A percentile compares a stretch with the other conserved stretches of the same genome.
Evolutionary conservation across 208 protist genomes (phyloP).

Genomic region (Trypanosoma cruzi): DNA sequence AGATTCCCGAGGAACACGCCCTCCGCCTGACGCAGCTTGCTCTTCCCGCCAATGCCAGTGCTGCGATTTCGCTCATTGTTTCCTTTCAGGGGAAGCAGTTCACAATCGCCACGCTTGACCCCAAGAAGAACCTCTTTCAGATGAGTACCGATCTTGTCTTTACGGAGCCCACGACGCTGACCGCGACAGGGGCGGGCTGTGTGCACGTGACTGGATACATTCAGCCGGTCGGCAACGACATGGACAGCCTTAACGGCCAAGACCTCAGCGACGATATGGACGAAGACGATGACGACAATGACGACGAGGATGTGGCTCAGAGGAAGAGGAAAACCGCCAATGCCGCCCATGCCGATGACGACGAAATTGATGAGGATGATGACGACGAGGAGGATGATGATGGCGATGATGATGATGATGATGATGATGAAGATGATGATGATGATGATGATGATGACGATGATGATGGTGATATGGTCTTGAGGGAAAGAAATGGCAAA

Average conservation of each 20-base stretch:
- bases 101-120: slow-evolving; percentile 87
- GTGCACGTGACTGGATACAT: slow-evolving; percentile 89
- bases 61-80: slow-evolving; percentile 69
- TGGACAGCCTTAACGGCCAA: slow-evolving; percentile 44
- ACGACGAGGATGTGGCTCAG: slow-evolving; percentile 28
- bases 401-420: too few relatives aligned
- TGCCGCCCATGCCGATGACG: slow-evolving; percentile 31
- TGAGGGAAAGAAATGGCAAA: too few relatives aligned
- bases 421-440: slow-evolving; percentile 42
- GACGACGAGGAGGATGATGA: slow-evolving; percentile 50
- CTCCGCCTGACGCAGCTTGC: slow-evolving; percentile 89
- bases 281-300: slow-evolving; percentile 40
- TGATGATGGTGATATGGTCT: slow-evolving; percentile 33
- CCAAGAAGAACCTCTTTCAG: slow-evolving; percentile 80
- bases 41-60: slow-evolving; percentile 80
- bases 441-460: slow-evolving; percentile 51
- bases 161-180: slow-evolving; percentile 71
- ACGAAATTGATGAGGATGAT: slow-evolving; percentile 41
- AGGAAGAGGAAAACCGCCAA: slow-evolving; percentile 18
- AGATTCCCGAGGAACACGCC: slow-evolving; percentile 80
- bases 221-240: slow-evolving; percentile 79
- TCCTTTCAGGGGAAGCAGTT: slow-evolving; percentile 89
- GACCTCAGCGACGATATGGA: too few relatives aligned
- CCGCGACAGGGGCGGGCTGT: slow-evolving; percentile 67
- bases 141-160: slow-evolving; percentile 89